Conservation (phyloP, 2,329 filamentous ascomycete species). For the Colletotrichum camelliae region DNA sequence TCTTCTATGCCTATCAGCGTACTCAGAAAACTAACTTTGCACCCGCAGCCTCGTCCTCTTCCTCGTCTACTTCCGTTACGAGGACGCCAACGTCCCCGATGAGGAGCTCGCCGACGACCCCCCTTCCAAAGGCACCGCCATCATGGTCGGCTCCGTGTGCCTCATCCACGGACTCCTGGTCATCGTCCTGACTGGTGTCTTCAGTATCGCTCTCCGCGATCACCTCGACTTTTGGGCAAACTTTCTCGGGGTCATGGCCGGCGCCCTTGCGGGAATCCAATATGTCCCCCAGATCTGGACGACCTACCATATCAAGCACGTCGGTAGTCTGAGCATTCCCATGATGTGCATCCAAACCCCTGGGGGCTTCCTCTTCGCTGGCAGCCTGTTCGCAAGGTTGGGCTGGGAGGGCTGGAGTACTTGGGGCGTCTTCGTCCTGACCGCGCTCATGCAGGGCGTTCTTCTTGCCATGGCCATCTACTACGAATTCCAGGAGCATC, state of each 20-base stretch:
- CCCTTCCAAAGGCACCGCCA: conserved; percentile 78
- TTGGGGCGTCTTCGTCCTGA: conserved; percentile 91
- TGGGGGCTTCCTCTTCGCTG: conserved; percentile 88
- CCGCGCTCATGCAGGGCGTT: conserved; percentile 82
- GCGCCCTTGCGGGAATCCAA: conserved; percentile 81
- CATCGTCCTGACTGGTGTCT: conserved; percentile 71
- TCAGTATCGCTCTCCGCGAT: conserved; percentile 66
- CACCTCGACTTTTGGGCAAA: conserved; percentile 83
- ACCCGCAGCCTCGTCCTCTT: conserved; percentile 81
- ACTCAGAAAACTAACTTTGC: not conserved
- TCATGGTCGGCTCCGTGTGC: conserved; percentile 75
- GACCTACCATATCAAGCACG: conserved; percentile 83
- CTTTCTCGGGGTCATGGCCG: conserved; percentile 79
- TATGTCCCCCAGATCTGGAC: conserved; percentile 96
- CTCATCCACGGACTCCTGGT: conserved; percentile 77
- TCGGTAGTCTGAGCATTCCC: conserved; percentile 89
- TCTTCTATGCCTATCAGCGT: conserved; percentile 20
- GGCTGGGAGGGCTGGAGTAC: conserved; percentile 90
- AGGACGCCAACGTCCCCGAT: conserved; percentile 54
- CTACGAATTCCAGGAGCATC: conserved; percentile 65
- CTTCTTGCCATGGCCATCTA: conserved; percentile 81
- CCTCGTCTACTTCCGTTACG: conserved; percentile 87
- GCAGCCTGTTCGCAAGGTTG: conserved; percentile 79
- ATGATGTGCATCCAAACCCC: conserved; percentile 99
- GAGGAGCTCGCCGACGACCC: conserved; percentile 55